phyloP scores from a whole-genome alignment of 202 grass and related monocot species.

The Setaria viridis region DNA sequence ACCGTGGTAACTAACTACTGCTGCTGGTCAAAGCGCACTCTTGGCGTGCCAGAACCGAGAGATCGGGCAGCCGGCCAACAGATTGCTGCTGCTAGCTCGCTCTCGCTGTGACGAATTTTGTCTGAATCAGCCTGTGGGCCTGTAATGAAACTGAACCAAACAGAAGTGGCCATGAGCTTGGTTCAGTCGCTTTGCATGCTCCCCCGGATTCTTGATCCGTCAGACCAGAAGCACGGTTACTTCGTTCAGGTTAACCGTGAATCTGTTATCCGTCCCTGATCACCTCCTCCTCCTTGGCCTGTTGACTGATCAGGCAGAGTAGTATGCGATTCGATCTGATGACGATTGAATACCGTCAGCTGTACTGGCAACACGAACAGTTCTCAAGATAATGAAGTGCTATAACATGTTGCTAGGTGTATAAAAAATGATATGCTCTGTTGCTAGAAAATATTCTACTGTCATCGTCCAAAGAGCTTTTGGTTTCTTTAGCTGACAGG shows the following conservation, averaged over 20 bases:
- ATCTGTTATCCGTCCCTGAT: background rate
- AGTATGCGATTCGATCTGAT: background rate
- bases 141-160: background rate
- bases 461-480: background rate
- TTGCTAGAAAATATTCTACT: background rate
- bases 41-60: conserved; percentile 39
- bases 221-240: background rate
- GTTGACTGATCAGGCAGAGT: background rate
- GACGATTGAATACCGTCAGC: background rate
- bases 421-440: background rate
- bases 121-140: background rate
- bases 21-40: background rate
- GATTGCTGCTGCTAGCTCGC: background rate
- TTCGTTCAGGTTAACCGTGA: background rate
- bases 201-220: background rate
- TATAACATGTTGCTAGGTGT: background rate
- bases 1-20: background rate
- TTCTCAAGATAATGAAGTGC: background rate
- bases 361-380: background rate
- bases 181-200: conserved; percentile 36
- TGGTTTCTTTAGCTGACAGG: too few relatives aligned
- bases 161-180: background rate
- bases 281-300: background rate
- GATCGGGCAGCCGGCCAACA: background rate
- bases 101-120: background rate